Conservation (phyloP, 2,329 filamentous ascomycete species). For the Emmonsiellopsis sp. region DNA sequence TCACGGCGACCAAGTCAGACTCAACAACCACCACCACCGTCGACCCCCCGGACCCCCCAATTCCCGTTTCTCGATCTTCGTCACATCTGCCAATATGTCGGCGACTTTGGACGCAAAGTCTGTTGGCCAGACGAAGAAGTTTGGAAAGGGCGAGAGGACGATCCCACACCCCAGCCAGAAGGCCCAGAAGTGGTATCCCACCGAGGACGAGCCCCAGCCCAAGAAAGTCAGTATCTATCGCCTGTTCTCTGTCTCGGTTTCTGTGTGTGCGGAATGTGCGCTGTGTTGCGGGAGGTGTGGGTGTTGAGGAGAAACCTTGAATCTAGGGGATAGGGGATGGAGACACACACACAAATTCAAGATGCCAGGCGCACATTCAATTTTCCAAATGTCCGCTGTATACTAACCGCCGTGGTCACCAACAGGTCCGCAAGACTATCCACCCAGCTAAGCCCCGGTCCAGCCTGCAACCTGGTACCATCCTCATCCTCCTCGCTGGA, state of each 20-base stretch:
- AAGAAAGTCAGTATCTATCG: slow-evolving; percentile 74
- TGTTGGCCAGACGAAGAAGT: slow-evolving; percentile 70
- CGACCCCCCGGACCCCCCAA: slow-evolving; percentile 31
- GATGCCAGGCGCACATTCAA: not conserved
- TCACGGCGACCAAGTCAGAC: slow-evolving; percentile 22
- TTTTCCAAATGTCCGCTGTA: not conserved
- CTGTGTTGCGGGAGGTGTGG: not conserved
- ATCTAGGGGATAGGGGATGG: not conserved
- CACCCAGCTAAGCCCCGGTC: slow-evolving; percentile 79
- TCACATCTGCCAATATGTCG: slow-evolving; percentile 47
- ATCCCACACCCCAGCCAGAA: slow-evolving; percentile 81
- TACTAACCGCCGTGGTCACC: slow-evolving; percentile 18
- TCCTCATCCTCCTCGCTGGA: slow-evolving; percentile 98
- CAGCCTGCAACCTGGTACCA: slow-evolving; percentile 84
- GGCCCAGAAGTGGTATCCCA: slow-evolving; percentile 98
- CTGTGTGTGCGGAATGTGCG: not conserved
- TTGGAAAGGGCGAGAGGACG: slow-evolving; percentile 91
- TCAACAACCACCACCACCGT: slow-evolving; percentile 30
- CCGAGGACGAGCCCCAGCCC: slow-evolving; percentile 76
- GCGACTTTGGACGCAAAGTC: slow-evolving; percentile 29
- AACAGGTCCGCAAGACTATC: slow-evolving; percentile 86
- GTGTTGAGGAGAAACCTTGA: not conserved
- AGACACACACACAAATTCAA: not conserved
- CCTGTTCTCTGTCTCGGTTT: not conserved
- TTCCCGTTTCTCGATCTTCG: slow-evolving; percentile 30